Percentiles rank a stretch among this genome's conserved stretches.
phyloP scores from a whole-genome alignment of 225 moss, liverwort and hornwort species.

The Rhytidiadelphus loreus region DNA sequence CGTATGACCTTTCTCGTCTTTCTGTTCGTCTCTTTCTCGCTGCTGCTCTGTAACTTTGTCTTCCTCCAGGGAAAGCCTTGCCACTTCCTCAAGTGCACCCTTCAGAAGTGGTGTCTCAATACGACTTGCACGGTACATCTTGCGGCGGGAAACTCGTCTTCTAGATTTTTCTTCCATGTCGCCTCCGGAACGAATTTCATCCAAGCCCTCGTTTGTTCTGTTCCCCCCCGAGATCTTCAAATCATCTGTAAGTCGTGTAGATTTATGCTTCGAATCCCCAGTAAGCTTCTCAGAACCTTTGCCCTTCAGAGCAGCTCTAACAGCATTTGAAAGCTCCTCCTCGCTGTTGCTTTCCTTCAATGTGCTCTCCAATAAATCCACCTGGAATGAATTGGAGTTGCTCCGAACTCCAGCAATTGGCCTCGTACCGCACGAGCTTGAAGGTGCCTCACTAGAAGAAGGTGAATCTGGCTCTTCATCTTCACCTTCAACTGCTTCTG shows the following conservation, averaged over 20 bases:
- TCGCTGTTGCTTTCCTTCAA: background rate
- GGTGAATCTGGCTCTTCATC: conserved; percentile 9
- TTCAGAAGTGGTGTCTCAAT: conserved; percentile 17
- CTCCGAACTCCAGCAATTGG: background rate
- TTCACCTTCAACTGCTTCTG: background rate
- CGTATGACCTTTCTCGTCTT: background rate
- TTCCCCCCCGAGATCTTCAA: background rate
- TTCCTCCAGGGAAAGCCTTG: conserved; percentile 9
- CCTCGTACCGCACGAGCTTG: background rate
- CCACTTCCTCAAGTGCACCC: conserved; percentile 30
- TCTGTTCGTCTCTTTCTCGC: background rate
- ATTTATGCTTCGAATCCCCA: background rate
- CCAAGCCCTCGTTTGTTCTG: background rate
- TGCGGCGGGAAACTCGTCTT: conserved; percentile 35
- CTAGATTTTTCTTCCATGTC: conserved; percentile 1
- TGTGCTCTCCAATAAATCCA: background rate
- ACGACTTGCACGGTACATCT: conserved; percentile 32
- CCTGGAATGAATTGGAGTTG: background rate
- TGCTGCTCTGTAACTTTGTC: conserved; percentile 4
- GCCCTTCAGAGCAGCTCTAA: background rate
- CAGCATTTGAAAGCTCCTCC: conserved; percentile 3
- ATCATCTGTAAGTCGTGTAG: background rate
- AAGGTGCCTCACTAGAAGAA: conserved; percentile 2
- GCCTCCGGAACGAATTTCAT: background rate
- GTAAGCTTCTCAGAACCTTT: background rate